Conservation (phyloP, 129 eudicot genomes). For the Smallanthus sonchifolius region DNA sequence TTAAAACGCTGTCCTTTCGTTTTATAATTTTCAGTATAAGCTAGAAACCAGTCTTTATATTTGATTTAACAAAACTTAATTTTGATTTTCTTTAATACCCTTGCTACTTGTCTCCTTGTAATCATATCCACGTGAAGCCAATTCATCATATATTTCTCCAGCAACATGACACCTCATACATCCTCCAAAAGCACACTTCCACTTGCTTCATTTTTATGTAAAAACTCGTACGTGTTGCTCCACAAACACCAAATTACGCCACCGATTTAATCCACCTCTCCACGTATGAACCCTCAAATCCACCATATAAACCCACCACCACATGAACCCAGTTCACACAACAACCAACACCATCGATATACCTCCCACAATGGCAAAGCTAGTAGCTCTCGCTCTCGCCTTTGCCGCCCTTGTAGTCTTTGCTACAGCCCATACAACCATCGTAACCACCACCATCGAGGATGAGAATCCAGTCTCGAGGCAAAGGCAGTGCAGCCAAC, state of each 20-base stretch:
- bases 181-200: background rate
- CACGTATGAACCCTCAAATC: background rate
- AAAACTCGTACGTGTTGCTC: too few relatives aligned
- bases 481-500: background rate
- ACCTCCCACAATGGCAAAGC: slow-evolving; percentile 18
- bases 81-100: too few relatives aligned
- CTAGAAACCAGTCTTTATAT: too few relatives aligned
- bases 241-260: background rate
- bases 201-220: background rate
- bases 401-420: slow-evolving; percentile 18
- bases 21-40: too few relatives aligned
- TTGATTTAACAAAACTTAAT: too few relatives aligned
- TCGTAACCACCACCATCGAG: slow-evolving; percentile 22
- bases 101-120: background rate
- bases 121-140: background rate
- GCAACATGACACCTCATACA: slow-evolving; percentile 10
- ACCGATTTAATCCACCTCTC: background rate
- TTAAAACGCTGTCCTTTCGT: too few relatives aligned
- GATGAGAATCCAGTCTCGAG: slow-evolving; percentile 2
- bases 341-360: background rate
- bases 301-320: slow-evolving; percentile 22
- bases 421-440: slow-evolving; percentile 23
- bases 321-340: background rate
- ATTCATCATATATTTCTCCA: background rate
- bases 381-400: background rate